phyloP scores from a whole-genome alignment of 305 asterid species.

The Solanum hybrid region DNA sequence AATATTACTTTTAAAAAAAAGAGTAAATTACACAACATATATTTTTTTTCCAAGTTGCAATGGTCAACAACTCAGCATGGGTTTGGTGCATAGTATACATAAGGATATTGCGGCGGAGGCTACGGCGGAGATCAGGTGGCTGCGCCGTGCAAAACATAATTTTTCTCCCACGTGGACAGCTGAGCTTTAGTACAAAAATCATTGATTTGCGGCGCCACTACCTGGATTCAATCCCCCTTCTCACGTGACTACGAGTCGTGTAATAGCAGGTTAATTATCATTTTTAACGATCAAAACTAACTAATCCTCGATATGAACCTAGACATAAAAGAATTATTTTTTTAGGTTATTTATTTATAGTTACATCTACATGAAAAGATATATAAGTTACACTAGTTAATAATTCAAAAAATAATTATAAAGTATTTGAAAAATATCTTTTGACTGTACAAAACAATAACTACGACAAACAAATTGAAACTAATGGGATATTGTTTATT shows the following conservation, averaged over 20 bases:
- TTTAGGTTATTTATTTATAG: too few relatives aligned
- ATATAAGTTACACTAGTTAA: background rate
- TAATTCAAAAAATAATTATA: too few relatives aligned
- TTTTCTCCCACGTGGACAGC: conserved; percentile 1
- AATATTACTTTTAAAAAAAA: too few relatives aligned
- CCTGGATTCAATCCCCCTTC: background rate
- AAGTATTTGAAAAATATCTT: background rate
- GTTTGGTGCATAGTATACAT: too few relatives aligned
- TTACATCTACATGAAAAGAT: background rate
- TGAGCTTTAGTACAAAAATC: background rate
- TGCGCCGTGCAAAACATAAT: background rate
- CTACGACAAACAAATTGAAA: too few relatives aligned
- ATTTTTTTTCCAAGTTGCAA: background rate
- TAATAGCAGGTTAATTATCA: background rate
- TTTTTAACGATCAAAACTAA: background rate
- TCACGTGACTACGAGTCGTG: background rate
- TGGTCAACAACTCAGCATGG: background rate
- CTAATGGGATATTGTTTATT: background rate
- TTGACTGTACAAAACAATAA: too few relatives aligned
- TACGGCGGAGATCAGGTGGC: conserved; percentile 3
- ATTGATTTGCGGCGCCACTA: conserved; percentile 2
- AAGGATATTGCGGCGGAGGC: background rate
- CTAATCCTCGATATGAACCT: too few relatives aligned
- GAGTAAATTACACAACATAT: too few relatives aligned
- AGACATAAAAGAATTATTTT: too few relatives aligned